Conservation (phyloP, 331 rosid species). For the Acacia concinna region DNA sequence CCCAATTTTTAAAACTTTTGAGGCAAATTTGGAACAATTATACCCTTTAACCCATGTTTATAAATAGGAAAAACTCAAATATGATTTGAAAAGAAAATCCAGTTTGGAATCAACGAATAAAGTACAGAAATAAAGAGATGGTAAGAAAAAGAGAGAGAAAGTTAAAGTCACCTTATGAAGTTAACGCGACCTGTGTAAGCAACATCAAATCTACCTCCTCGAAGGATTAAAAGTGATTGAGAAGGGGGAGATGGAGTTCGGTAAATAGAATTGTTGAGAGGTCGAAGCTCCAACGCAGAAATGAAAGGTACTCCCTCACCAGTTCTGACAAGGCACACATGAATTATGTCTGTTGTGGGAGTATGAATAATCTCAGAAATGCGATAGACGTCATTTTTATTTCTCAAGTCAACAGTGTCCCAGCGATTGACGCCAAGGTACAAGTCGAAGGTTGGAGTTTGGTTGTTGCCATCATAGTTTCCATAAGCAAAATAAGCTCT, state of each 20-base stretch:
- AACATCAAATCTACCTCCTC: neutral
- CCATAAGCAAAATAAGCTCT: slow-evolving; percentile 34
- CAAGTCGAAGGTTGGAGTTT: neutral
- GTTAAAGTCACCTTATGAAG: neutral
- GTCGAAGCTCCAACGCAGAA: slow-evolving; percentile 32
- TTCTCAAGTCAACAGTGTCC: neutral
- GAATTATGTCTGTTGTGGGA: neutral
- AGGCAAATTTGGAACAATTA: too few relatives aligned
- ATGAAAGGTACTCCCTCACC: slow-evolving; percentile 10
- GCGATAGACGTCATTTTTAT: neutral
- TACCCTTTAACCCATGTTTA: too few relatives aligned
- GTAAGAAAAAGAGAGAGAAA: too few relatives aligned
- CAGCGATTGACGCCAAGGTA: neutral
- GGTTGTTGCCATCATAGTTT: neutral
- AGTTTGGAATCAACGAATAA: too few relatives aligned
- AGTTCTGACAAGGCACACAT: slow-evolving; percentile 30
- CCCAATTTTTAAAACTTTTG: too few relatives aligned
- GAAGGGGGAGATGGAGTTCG: neutral
- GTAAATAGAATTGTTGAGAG: neutral
- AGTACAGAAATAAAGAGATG: too few relatives aligned
- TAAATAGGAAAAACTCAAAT: too few relatives aligned
- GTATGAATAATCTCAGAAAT: neutral
- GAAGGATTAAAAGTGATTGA: neutral
- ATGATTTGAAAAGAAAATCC: too few relatives aligned
- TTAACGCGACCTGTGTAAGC: neutral